Base-by-base conservation (phyloP, 306 rosid genomes). In the Geum urbanum region DNA sequence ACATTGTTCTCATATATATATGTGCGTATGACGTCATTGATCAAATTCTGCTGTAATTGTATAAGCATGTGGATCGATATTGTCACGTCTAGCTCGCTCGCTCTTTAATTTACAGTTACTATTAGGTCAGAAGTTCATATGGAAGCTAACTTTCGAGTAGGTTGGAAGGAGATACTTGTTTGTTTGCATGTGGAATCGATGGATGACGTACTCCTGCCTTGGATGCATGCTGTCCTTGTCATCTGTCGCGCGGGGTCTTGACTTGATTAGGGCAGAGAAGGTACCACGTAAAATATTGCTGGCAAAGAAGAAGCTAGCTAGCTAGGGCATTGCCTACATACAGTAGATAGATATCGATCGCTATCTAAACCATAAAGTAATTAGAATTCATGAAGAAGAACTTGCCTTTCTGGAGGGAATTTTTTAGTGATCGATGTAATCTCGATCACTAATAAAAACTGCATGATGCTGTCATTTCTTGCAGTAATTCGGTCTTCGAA, bases 221-320 rank as follows among this genome's bases (percentile, higher is more conserved):
- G 43, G 43, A 58, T 32, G 43, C 37, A 32, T 32, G 37, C 6
- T 58, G 63, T 27, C 63, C 18, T 16, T 14, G 10, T 57, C 63
- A 5, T 11, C 63, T 57, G 63, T 58, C 43, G 13, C 6, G 43
- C 43, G 37, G 37, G 37, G 37, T 58, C 43, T 27, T 58, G 35
- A 58, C 63, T 27, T 58, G 35, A 58, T 58, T 27, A 58, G 63
- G 43, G 63, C 62, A 56, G 40, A 39, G 40, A 56, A 56, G 62
- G 62, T 12, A 56, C 39, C 59, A 47, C 37, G 16, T 16, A 56
- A 40, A 24, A 24, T 24, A 56, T 24, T 56, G 62, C 9, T 58
- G 63, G 35, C 43, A 41, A 58, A 58, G 43, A 57, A 24, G 63
- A 32, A 57, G 63, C n/a, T 27, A 32, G 37, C 37, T 32, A 32